Conservation (phyloP, 306 rosid species). For the Macrotyloma uniflorum region DNA sequence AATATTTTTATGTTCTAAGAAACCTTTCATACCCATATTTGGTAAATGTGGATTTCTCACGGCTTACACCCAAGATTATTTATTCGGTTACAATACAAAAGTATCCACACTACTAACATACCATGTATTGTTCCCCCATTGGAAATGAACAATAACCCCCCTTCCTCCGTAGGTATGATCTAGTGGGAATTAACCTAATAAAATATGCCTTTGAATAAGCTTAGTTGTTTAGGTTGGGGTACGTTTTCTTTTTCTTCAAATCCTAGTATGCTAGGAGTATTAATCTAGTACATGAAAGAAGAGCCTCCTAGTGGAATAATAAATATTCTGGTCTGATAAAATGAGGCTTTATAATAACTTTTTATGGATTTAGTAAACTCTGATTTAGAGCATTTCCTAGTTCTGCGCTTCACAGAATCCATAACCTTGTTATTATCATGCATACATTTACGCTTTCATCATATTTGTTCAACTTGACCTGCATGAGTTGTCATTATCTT, state of each 20-base stretch:
- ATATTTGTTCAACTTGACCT: not conserved
- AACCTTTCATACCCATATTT: not conserved
- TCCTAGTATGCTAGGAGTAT: not conserved
- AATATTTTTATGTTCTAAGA: not conserved
- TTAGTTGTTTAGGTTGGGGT: not conserved
- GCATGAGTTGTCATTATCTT: not conserved
- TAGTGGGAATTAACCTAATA: not conserved
- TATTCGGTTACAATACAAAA: not conserved
- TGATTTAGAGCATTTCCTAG: not conserved
- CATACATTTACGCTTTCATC: not conserved
- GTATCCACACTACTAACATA: not conserved
- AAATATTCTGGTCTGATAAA: conserved; percentile 1
- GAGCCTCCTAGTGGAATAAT: not conserved
- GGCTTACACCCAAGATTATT: not conserved
- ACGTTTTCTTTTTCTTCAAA: not conserved
- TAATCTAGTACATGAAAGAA: not conserved
- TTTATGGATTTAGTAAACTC: not conserved
- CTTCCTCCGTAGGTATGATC: not conserved
- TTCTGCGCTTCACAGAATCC: not conserved
- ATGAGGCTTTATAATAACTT: not conserved
- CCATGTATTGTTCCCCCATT: too few relatives aligned
- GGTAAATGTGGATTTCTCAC: not conserved
- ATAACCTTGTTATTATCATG: conserved; percentile 3
- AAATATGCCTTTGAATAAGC: not conserved
- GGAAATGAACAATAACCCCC: not conserved